Percentiles rank a stretch among this genome's conserved stretches.
Evolutionary conservation across 805 yeast species (phyloP).

Genomic region (Wickerhamiella cacticola): DNA sequence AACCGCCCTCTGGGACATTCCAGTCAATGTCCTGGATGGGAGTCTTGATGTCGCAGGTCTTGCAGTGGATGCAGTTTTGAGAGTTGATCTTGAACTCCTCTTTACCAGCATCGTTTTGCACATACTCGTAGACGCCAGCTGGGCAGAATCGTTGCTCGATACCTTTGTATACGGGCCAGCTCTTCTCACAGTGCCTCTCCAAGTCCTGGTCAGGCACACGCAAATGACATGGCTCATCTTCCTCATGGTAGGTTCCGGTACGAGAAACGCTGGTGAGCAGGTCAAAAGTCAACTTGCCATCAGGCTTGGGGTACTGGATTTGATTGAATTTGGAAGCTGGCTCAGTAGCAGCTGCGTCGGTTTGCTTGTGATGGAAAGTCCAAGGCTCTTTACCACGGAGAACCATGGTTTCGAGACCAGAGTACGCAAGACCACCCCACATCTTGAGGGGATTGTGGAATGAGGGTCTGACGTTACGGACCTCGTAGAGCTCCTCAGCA

Average conservation of each 20-base stretch:
- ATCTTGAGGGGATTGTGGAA: conserved; percentile 66
- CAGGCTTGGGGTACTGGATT: conserved; percentile 91
- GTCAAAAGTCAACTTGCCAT: conserved; percentile 85
- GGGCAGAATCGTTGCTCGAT: conserved; percentile 91
- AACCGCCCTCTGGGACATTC: conserved; percentile 99
- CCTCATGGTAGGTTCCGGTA: conserved; percentile 93
- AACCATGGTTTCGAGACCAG: conserved; percentile 72
- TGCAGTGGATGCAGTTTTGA: conserved; percentile 96
- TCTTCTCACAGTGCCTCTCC: conserved; percentile 49
- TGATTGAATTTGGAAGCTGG: conserved; percentile 54
- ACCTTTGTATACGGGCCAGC: conserved; percentile 73
- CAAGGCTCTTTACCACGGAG: conserved; percentile 75
- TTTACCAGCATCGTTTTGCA: conserved; percentile 56
- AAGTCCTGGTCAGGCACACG: conserved; percentile 34
- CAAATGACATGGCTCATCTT: conserved; percentile 84
- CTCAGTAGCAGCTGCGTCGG: conserved; percentile 64
- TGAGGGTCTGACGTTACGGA: conserved; percentile 88
- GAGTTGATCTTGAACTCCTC: conserved; percentile 87
- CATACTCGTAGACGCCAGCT: conserved; percentile 94
- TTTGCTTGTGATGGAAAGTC: conserved; percentile 58
- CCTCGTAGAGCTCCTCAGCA: conserved; percentile 64
- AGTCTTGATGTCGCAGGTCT: conserved; percentile 94
- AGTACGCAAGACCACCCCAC: conserved; percentile 68
- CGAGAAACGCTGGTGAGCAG: conserved; percentile 87
- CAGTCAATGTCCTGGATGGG: conserved; percentile 91